Base-by-base conservation (phyloP, 805 yeast genomes). In the Yamadazyma olivae region DNA sequence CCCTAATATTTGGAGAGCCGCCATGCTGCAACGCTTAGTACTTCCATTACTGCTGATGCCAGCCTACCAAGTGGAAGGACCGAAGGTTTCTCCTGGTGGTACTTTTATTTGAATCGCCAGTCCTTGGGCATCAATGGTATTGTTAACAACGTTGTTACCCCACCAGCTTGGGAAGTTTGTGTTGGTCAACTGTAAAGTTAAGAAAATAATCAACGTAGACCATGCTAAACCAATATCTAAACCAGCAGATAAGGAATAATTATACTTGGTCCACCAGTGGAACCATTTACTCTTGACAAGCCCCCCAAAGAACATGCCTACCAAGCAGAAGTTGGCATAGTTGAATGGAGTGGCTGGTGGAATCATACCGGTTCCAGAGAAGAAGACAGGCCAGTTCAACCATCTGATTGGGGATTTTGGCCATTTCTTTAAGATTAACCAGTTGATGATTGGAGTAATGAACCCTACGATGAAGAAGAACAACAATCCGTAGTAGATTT, bases 331-430 rank as follows among this genome's bases (percentile, higher is more conserved):
- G 6, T 77, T 57, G 21, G 75, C 70, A 56, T 79, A 80, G 54
- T 79, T 80, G 55, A 79, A 81, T 19, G 84, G 79, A 4, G 88
- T 79, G 26, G 85, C 82, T 27, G 91, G 90, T 12, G 91, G 90
- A 48, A 81, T 76, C 46, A 70, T 67, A 30, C 80, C 81, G 12
- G 71, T 61, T 46, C 71, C 73, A 12, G 65, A 54, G 54, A 67
- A 67, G 57, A 67, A 67, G 30, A 67, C 61, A 8, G 48, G 48
- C 44, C 45, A 41, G 28, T 41, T 39, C 25, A 44, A 35, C 41
- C 44, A 39, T 31, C 32, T 41, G 16, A 44, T 22, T 18, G 45
- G 45, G 10, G 42, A 34, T n/a, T 44, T 61, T 42, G 70, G 72
- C 68, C 67, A 64, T 47, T 62, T 67, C 54, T 56, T 64, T 46